phyloP scores from a whole-genome alignment of 2,329 filamentous ascomycete species.

The Alternaria atra region DNA sequence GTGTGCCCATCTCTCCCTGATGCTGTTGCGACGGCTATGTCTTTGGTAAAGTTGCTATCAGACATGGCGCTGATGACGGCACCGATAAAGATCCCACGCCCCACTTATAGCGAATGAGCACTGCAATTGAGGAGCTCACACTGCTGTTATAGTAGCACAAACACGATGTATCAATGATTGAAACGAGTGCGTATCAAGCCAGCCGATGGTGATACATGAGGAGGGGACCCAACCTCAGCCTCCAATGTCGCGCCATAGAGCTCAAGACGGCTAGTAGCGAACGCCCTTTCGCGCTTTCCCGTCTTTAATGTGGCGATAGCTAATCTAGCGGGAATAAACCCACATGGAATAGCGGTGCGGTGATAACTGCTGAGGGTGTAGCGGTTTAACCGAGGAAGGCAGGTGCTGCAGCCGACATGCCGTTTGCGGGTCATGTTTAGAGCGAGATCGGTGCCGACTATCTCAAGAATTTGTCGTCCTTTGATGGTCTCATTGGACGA shows the following conservation, averaged over 20 bases:
- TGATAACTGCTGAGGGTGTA: slow-evolving; percentile 3
- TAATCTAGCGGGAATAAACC: slow-evolving; percentile 7
- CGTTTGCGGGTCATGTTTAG: not conserved
- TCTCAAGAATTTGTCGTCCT: not conserved
- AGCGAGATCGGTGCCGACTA: not conserved
- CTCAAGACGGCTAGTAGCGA: slow-evolving; percentile 7
- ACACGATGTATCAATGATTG: not conserved
- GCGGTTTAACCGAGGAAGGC: slow-evolving; percentile 7
- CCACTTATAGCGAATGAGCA: slow-evolving; percentile 7
- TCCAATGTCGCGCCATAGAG: slow-evolving; percentile 1
- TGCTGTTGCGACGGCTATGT: slow-evolving; percentile 12
- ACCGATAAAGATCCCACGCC: slow-evolving; percentile 1
- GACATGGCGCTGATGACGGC: slow-evolving; percentile 18
- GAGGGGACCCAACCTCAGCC: not conserved
- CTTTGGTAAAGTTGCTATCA: slow-evolving; percentile 16
- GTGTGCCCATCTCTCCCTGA: not conserved
- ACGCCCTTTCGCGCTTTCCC: slow-evolving; percentile 10
- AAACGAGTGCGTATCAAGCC: not conserved
- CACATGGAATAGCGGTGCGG: slow-evolving; percentile 9
- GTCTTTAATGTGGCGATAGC: slow-evolving; percentile 4
- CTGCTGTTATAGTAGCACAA: not conserved
- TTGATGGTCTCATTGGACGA: not conserved
- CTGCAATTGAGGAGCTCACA: not conserved
- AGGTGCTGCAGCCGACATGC: slow-evolving; percentile 4
- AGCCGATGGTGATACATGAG: not conserved